Evolutionary conservation across 768 basidiomycete species (phyloP), one percentile per base, ranked within the genome.

Genomic region (Rhodotorula babjevae): DNA sequence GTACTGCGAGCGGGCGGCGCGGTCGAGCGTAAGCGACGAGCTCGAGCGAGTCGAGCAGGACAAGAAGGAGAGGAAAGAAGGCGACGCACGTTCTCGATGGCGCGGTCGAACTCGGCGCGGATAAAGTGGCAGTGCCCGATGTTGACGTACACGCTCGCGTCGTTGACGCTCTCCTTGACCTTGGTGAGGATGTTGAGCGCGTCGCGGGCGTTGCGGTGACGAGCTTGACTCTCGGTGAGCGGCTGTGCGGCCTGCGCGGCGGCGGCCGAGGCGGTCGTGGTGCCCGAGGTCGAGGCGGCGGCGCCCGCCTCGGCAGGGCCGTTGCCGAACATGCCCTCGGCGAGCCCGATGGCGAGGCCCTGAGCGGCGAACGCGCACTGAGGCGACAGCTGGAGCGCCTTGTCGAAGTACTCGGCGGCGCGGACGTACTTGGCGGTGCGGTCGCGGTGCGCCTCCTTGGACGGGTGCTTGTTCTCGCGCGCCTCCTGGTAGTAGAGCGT

Each of bases 51-150:
- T 23, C 9, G 21, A 25, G 49, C n/a, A 3, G 25, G 21, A 19
- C 15, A 19, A 67, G 14, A 53, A 25, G 18, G 9, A 1, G 29
- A 1, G 29, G 42, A 14, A 27, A 46, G 46, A 21, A 33, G 42
- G 25, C 44, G 2, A 81, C 84, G 74, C 79, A 96, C 95, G 78
- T 91, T 91, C 81, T 99, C 94, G 73, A 98, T 94, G 2, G 96
- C 95, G 61, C 91, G 86, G 74, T 98, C 95, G 79, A 89, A 96
- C 80, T 99, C 95, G 70, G 96, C 95, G 63, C 92, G 85, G 29
- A 87, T 86, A 79, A 92, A 95, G 80, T 93, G 90, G 78, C 93
- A 96, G 78, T 98, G 96, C 0, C 94, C 96, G 84, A 97, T 94
- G 80, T 99, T 99, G 78, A 92, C 84, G 79, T 94, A 93, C 9